Evolutionary conservation across 768 basidiomycete genomes (phyloP).

Genomic region (Boletus rex-veris): DNA sequence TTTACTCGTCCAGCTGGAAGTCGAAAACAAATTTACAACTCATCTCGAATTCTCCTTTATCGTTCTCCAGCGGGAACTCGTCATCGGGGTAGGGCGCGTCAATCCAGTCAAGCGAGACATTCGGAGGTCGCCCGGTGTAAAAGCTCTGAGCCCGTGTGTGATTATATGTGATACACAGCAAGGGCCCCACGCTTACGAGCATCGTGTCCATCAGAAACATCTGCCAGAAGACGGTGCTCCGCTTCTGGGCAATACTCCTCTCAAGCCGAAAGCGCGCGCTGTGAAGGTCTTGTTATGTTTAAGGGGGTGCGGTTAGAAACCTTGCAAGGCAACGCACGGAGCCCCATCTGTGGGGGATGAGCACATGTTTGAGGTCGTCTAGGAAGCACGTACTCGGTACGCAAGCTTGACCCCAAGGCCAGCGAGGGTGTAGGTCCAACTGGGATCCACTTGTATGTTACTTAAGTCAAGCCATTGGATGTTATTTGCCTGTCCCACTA

Average conservation of each 20-base stretch:
- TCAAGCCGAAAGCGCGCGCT: constrained; percentile 58
- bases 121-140: constrained; percentile 57
- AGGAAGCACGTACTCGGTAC: constrained; percentile 47
- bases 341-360: constrained; percentile 42
- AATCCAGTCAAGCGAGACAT: constrained; percentile 47
- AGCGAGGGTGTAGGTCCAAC: constrained; percentile 52
- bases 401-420: constrained; percentile 58
- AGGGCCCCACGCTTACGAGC: constrained; percentile 40
- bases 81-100: constrained; percentile 57
- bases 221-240: constrained; percentile 64
- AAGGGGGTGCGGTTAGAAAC: neutral
- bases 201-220: constrained; percentile 62
- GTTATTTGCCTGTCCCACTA: constrained; percentile 36
- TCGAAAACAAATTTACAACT: constrained; percentile 37
- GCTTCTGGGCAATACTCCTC: constrained; percentile 40
- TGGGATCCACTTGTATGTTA: constrained; percentile 47
- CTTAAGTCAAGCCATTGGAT: constrained; percentile 52
- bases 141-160: constrained; percentile 45
- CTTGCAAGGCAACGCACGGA: constrained; percentile 39
- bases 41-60: constrained; percentile 36
- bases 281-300: constrained; percentile 46
- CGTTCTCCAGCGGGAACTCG: constrained; percentile 31
- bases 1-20: neutral
- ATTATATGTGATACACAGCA: neutral
- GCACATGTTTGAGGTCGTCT: neutral